Evolutionary conservation across 257 asterid genomes (phyloP).

Genomic region (Orobanche coerulescens): DNA sequence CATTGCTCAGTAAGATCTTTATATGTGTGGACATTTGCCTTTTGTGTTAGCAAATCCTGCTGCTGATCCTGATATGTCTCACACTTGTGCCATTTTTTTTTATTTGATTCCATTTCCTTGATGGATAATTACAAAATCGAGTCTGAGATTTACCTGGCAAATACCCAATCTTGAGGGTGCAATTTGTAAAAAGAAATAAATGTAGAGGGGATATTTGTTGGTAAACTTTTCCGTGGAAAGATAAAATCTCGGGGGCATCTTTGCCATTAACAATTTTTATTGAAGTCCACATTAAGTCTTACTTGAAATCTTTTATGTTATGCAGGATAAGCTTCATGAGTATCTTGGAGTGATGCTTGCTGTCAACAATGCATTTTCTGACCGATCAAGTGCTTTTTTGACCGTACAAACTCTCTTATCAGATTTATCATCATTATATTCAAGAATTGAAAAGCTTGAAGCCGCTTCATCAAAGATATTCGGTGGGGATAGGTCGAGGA

Average conservation of each 20-base stretch:
- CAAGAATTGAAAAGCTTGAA: conserved; percentile 85
- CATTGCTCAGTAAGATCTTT: not conserved
- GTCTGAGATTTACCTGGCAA: too few relatives aligned
- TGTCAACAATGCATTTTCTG: conserved; percentile 85
- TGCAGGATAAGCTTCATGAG: conserved; percentile 91
- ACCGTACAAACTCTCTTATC: conserved; percentile 85
- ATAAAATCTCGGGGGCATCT: not conserved
- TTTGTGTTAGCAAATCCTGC: conserved; percentile 9
- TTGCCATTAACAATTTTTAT: not conserved
- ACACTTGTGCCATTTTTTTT: not conserved
- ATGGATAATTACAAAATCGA: too few relatives aligned
- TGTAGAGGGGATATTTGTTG: too few relatives aligned
- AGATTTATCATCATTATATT: conserved; percentile 63
- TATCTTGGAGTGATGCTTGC: conserved; percentile 90
- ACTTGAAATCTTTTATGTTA: conserved; percentile 12
- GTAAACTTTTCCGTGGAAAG: not conserved
- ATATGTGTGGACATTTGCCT: not conserved
- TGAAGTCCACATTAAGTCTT: not conserved
- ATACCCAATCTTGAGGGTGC: too few relatives aligned
- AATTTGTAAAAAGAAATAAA: too few relatives aligned
- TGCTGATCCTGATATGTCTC: conserved; percentile 8
- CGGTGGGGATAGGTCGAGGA: conserved; percentile 90
- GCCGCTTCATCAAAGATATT: conserved; percentile 90
- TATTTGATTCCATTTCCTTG: too few relatives aligned
- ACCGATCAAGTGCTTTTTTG: conserved; percentile 80